Percentiles rank a stretch among this genome's conserved stretches.
These are phyloP conservation scores for Leishmania gerbilli DNA, from an alignment of 208 protist genomes.

Conservation along the genomic window DNA sequence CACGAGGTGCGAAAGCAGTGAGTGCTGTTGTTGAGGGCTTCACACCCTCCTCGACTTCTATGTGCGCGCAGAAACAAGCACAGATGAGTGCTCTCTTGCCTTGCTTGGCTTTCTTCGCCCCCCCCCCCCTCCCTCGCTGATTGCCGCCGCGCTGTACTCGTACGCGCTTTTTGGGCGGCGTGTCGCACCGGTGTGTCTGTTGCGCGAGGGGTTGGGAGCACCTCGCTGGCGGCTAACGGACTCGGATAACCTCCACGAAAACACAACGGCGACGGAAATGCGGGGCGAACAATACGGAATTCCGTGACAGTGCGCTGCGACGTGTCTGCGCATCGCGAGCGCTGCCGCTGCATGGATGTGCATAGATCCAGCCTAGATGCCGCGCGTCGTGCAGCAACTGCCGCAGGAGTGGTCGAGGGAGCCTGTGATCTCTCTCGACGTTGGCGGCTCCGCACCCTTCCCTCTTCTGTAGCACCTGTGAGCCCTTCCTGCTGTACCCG, in stretches of 20 bases:
- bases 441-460: not conserved
- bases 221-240: not conserved
- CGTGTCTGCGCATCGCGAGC: constrained; percentile 1
- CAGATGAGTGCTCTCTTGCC: constrained; percentile 5
- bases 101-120: not conserved
- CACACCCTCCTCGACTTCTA: not conserved
- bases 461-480: not conserved
- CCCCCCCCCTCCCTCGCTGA: not conserved
- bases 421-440: not conserved
- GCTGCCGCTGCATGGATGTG: not conserved
- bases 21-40: not conserved
- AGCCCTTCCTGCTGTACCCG: not conserved
- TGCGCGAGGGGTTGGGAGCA: not conserved
- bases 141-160: not conserved
- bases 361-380: not conserved
- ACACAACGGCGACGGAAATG: not conserved
- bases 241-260: not conserved
- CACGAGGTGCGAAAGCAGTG: not conserved
- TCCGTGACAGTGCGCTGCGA: not conserved
- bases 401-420: not conserved
- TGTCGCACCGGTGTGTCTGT: not conserved
- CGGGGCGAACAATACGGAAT: not conserved
- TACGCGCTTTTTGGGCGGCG: not conserved
- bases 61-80: not conserved
- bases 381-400: not conserved